Percentiles rank a stretch among this genome's conserved stretches.
Conservation (phyloP, 2,329 filamentous ascomycete genomes). For the Emergomyces pasteurianus region DNA sequence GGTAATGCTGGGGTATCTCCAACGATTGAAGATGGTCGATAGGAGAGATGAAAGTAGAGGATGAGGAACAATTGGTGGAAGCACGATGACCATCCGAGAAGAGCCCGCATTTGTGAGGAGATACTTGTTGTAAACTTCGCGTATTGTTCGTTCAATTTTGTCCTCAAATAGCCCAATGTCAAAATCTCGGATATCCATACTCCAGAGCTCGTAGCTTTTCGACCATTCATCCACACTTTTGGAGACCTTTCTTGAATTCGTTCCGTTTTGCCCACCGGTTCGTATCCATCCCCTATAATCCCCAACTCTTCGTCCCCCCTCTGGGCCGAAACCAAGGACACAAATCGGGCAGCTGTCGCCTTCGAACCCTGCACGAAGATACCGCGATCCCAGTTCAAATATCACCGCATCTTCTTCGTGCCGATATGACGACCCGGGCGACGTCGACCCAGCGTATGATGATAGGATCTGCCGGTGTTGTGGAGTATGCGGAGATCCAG, state of each 20-base stretch:
- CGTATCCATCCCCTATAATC: conserved; percentile 65
- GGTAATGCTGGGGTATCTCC: conserved; percentile 68
- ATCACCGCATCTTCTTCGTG: conserved; percentile 76
- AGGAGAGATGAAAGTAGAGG: conserved; percentile 64
- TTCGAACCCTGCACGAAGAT: conserved; percentile 71
- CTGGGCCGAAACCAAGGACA: conserved; percentile 58
- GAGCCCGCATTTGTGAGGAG: conserved; percentile 51
- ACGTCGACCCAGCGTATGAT: conserved; percentile 41
- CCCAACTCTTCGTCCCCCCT: conserved; percentile 63
- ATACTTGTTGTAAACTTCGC: conserved; percentile 72
- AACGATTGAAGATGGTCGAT: conserved; percentile 66
- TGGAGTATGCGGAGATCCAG: conserved; percentile 48
- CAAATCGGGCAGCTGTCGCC: conserved; percentile 68
- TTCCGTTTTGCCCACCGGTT: conserved; percentile 39
- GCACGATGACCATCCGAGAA: conserved; percentile 58
- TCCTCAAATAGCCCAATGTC: conserved; percentile 75
- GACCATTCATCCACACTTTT: conserved; percentile 33
- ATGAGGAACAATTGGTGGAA: conserved; percentile 67
- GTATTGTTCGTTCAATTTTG: conserved; percentile 69
- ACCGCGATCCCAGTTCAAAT: conserved; percentile 69
- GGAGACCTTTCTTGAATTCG: conserved; percentile 16
- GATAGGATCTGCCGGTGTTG: conserved; percentile 38
- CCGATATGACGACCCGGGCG: conserved; percentile 45
- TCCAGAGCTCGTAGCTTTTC: conserved; percentile 58
- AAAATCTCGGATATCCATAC: conserved; percentile 56